Evolutionary conservation across 257 asterid species (phyloP), one percentile per base, ranked within the genome.

Genomic region (Jacaranda copaia): DNA sequence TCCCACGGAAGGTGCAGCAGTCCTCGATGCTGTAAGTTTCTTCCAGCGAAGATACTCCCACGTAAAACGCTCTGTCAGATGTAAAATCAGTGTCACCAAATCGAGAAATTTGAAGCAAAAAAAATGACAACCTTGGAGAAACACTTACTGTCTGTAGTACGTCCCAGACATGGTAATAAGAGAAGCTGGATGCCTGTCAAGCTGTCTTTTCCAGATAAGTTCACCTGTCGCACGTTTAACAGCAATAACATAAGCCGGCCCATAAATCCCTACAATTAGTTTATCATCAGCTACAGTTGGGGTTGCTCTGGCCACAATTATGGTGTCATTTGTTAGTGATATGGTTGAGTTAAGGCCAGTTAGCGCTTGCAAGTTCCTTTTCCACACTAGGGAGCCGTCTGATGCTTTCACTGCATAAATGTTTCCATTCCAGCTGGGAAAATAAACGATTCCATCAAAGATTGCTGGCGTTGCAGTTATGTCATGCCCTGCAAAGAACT

Each of bases 131-230:
- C 93, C 91, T 43, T 87, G 93, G 83, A 25, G 32, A 25, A 15
- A 62, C 80, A 62, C 80, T 79, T 69, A 85, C 90, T 82, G 84
- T 2, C 45, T 10, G 19, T 78, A 76, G 51, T 88, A 90, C 0
- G 96, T 88, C 8, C 96, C 90, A 5, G 93, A 90, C 93, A 87
- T 87, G 64, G 96, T 88, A 32, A 90, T 73, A 12, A 88, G 14
- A 42, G 90, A 70, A 5, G 75, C 59, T 4, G 88, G 87, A 81
- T 85, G 91, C 4, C 7, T 25, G 5, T 90, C 93, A 3, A 90
- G 82, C 77, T 46, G 82, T 9, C 79, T 85, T 32, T 78, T 81
- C 93, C 96, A 90, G 8, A 88, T 35, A 11, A 88, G 85, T 19
- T 73, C 32, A 1, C 96, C 93, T 0, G 83, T 79, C 1, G 86